Evolutionary conservation across 2,329 filamentous ascomycete genomes (phyloP), one percentile per base, ranked within the genome.

Genomic region (Alternaria arborescens): DNA sequence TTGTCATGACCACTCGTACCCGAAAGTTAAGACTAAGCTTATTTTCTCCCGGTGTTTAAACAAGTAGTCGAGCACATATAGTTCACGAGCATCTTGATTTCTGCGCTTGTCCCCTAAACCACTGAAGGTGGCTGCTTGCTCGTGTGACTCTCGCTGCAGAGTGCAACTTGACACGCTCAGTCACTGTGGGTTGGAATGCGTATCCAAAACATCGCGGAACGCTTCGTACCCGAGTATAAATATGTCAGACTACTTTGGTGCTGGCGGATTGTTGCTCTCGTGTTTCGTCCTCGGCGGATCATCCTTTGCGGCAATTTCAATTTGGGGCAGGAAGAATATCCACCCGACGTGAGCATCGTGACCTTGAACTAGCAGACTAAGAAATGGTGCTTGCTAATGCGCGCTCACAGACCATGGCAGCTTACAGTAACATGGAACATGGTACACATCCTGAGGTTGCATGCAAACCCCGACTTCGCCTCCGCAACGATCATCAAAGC

Each of bases 401-500:
- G 20, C 20, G 20, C 46, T 14, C 46, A 50, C 46, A 24, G 46
- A 14, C 32, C 22, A 38, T 26, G 32, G 30, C 34, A 28, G 34
- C 38, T 22, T 41, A 20, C 28, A 20, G 46, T 22, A 36, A 8
- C 16, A n/a, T n/a, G 34, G 34, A 38, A 22, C 46, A 50, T 38
- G 46, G 46, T 48, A n/a, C 32, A 36, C 2, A 38, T 36, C 20
- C 12, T 12, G 10, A 36, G 46, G 46, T 34, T 32, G n/a, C 38
- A 34, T 20, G 44, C 44, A 48, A 20, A 20, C 28, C 28, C 46
- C 34, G 24, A 36, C 46, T 32, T 36, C 20, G 34, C 46, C 30
- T 34, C 46, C 46, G 46, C 46, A 50, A 50, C 46, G 46, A 36
- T 50, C 46, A n/a, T 36, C 46, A n/a, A 50, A 20, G 46, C 46